Percentiles rank a stretch among this genome's conserved stretches.
Conservation (phyloP, 768 basidiomycete species). For the Lentinula lateritia region DNA sequence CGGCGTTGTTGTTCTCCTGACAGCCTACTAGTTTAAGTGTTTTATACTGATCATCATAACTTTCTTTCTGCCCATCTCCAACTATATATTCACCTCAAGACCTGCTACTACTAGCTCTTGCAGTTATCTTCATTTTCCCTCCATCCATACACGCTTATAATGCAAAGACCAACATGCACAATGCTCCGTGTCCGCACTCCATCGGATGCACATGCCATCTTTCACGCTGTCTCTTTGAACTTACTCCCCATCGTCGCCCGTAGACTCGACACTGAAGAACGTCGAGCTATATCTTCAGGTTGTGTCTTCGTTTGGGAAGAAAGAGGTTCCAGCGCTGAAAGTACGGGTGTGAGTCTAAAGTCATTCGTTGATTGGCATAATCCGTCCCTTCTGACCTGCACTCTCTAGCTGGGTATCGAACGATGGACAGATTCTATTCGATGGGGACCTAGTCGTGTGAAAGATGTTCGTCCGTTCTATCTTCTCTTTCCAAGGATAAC, state of each 20-base stretch:
- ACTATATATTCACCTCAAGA: background rate
- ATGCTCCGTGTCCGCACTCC: constrained; percentile 58
- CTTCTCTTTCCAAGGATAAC: constrained; percentile 8
- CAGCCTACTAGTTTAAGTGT: constrained; percentile 5
- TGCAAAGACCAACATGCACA: constrained; percentile 69
- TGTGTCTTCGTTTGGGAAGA: constrained; percentile 85
- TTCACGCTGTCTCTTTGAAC: constrained; percentile 60
- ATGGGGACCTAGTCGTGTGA: constrained; percentile 77
- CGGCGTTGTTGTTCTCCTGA: constrained; percentile 2
- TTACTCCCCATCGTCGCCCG: constrained; percentile 63
- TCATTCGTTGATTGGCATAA: constrained; percentile 10
- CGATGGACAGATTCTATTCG: constrained; percentile 77
- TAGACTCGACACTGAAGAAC: constrained; percentile 72
- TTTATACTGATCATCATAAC: constrained; percentile 8
- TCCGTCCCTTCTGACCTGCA: background rate
- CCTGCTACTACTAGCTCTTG: background rate
- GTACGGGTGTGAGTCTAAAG: constrained; percentile 48
- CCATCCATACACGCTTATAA: background rate
- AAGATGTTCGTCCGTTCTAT: constrained; percentile 48
- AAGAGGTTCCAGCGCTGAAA: constrained; percentile 57
- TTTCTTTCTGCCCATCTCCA: background rate
- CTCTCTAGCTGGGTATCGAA: constrained; percentile 61
- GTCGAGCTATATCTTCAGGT: constrained; percentile 63
- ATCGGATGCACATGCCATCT: constrained; percentile 66
- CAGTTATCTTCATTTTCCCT: constrained; percentile 45